phyloP scores from a whole-genome alignment of 129 eudicot species.

The Helianthus tuberosus region DNA sequence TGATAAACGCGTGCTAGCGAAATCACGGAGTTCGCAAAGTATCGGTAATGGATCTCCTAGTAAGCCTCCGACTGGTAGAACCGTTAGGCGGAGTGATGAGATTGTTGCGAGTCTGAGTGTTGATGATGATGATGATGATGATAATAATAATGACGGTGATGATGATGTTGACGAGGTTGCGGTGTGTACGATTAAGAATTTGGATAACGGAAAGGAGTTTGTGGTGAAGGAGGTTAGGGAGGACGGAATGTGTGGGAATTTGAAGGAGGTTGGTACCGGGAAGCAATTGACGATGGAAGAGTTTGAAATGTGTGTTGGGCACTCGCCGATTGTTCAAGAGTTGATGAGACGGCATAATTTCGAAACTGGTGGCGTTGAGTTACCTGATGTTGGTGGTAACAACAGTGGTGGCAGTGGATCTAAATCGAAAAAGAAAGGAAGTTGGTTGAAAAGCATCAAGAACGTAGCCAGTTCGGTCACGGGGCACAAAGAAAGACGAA shows the following conservation, averaged over 20 bases:
- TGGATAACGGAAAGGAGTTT: conserved; percentile 94
- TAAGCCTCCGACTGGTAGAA: conserved; percentile 68
- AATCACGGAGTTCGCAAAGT: conserved; percentile 21
- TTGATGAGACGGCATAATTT: conserved; percentile 94
- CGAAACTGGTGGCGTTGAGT: conserved; percentile 60
- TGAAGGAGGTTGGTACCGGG: conserved; percentile 88
- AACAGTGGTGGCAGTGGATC: conserved; percentile 52
- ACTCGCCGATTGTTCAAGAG: conserved; percentile 94
- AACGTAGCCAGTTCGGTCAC: conserved; percentile 84
- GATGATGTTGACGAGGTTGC: too few relatives aligned
- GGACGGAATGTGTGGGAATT: conserved; percentile 79
- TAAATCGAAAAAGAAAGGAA: conserved; percentile 70
- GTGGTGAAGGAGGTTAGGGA: conserved; percentile 90
- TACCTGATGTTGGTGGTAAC: conserved; percentile 35
- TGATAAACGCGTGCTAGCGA: conserved; percentile 31
- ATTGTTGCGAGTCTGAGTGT: conserved; percentile 16
- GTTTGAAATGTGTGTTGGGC: conserved; percentile 88
- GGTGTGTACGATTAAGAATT: conserved; percentile 76
- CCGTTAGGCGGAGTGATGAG: conserved; percentile 42
- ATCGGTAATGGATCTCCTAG: conserved; percentile 47
- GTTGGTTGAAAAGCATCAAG: conserved; percentile 81
- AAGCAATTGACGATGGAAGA: conserved; percentile 92
- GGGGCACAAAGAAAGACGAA: conserved; percentile 75
- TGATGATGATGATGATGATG: conserved; percentile 29
- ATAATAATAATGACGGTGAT: conserved; percentile 31